These are phyloP conservation scores for Fusarium floridanum DNA, from an alignment of 2,329 filamentous ascomycete genomes.

Conservation along the genomic window DNA sequence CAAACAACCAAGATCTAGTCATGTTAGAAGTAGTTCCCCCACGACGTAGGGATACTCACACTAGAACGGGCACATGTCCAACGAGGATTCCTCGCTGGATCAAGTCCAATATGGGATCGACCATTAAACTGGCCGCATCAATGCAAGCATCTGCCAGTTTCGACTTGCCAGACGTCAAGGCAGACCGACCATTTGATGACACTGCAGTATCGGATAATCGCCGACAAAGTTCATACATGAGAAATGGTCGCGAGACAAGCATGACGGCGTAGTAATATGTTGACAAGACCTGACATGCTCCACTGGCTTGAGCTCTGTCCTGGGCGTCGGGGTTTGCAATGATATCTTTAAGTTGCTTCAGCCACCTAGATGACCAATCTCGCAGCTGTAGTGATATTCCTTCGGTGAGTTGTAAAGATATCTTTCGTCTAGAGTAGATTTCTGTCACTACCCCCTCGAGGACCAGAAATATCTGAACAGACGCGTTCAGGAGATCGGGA, in stretches of 20 bases:
- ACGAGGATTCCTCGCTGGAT: constrained; percentile 58
- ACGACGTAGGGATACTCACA: constrained; percentile 55
- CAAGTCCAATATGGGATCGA: constrained; percentile 61
- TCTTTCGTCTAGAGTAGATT: constrained; percentile 66
- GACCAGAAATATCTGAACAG: constrained; percentile 66
- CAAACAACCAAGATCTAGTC: constrained; percentile 65
- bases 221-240: constrained; percentile 67
- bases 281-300: constrained; percentile 64
- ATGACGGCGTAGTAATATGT: constrained; percentile 71
- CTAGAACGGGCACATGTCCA: constrained; percentile 62
- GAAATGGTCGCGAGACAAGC: constrained; percentile 66
- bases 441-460: constrained; percentile 64
- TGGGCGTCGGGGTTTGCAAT: constrained; percentile 42
- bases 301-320: constrained; percentile 53
- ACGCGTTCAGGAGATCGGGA: constrained; percentile 63
- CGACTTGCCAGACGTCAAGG: constrained; percentile 58
- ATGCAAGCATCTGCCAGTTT: constrained; percentile 68
- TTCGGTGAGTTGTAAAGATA: constrained; percentile 65
- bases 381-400: constrained; percentile 66
- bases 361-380: constrained; percentile 65
- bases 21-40: background rate
- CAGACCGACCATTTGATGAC: constrained; percentile 23
- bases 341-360: constrained; percentile 58
- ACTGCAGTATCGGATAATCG: constrained; percentile 55
- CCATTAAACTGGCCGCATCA: constrained; percentile 66